Base-by-base conservation (phyloP, 306 rosid species). In the Dryas alaskensis region DNA sequence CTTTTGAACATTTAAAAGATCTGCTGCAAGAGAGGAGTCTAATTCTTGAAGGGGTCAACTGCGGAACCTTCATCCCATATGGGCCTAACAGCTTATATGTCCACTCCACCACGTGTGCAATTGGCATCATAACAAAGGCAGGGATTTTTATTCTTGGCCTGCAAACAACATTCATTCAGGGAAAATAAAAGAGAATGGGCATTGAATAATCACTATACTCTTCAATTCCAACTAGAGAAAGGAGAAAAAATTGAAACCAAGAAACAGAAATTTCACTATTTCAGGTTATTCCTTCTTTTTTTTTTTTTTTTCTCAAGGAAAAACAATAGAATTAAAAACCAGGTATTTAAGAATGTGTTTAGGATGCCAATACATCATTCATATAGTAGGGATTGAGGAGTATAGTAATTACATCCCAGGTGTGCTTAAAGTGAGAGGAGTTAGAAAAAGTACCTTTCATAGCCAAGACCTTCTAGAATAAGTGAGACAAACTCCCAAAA, bases 21-120 rank as follows among this genome's bases (percentile, higher is more conserved):
- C 99, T 87, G 84, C 82, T 88, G 85, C 97, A 88, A 73, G 96
- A 83, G 55, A 86, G 80, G n/a, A 94, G 91, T 81, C 96, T 88
- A 80, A 94, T 70, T 83, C 99, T 92, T 73, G 99, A 92, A 78
- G 99, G 99, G 22, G 88, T 95, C 84, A 95, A 82, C 87, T 95
- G 99, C 6, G 99, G 99, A 73, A 95, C 96, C 70, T 86, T 84
- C 99, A 95, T 95, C 47, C 99, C 99, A 81, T 90, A 95, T 67
- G 97, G 97, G 53, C 96, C 96, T 25, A 95, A 85, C 75, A 95
- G 88, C 88, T 65, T 90, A 80, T 86, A 92, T 69, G 73, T 80
- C 86, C 79, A 86, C 78, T 95, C 95, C 74, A 95, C 96, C 70
- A 89, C 60, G 84, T 84, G 96, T 73, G 96, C 98, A 82, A 95